Base-by-base conservation (phyloP, 164 flowering plant species). In the Vitis cinerea region DNA sequence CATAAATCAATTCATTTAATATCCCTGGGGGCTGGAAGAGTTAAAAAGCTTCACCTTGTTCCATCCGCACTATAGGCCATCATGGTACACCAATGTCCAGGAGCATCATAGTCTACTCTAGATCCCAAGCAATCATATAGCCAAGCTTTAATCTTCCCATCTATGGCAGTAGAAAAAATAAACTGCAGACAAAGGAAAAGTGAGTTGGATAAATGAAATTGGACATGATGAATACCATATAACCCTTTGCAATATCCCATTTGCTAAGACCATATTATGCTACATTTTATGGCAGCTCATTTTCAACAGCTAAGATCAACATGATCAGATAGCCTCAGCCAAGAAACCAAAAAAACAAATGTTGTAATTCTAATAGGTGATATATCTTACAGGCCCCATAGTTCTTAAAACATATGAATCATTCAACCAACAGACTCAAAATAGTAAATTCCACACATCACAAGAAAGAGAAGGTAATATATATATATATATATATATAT, bases 71-170 rank as follows among this genome's bases (percentile, higher is more conserved):
- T 83, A 72, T 85, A 83, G 63, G 81, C 72, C 91, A 87, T 87
- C 62, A 71, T 84, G 52, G 84, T 85, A 67, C 81, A 81, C 78
- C 75, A 83, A 53, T 16, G 80, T 37, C 87, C 84, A 72, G 85
- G 88, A 47, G 91, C 88, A 76, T 83, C 84, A 67, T 80, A 87
- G 57, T 83, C 84, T 6, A 85, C 87, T 68, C 83, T 81, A 55
- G 88, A 82, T 56, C 87, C 86, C 77, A 79, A 50, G 63, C 65
- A 65, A 66, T 87, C 91, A 72, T 78, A 85, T 4, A 85, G 68
- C 86, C 90, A 87, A 13, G 86, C 86, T 75, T 83, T 87, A 29
- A 87, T 87, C 68, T 87, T 84, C 59, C 90, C 91, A 82, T 82
- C 85, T 67, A 74, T 71, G n/a, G 91, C 83, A 50, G 87, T 81